Percentiles rank a stretch among this genome's conserved stretches.
phyloP scores from a whole-genome alignment of 1,284 basidiomycete species.

The Leccinum olivaceoglutinosum region DNA sequence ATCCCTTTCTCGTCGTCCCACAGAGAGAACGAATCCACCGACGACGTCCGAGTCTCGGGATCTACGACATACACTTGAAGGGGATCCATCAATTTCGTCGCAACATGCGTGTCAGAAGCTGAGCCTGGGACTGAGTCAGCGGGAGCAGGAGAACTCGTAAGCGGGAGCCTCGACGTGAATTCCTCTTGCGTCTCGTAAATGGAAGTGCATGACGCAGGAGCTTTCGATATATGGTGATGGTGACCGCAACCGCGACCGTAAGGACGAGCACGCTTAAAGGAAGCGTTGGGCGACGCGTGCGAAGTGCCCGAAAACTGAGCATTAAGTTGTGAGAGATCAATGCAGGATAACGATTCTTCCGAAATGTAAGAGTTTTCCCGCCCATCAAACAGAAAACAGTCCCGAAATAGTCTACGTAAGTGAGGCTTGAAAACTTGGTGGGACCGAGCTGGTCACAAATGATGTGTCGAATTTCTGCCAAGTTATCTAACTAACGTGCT shows the following conservation, averaged over 20 bases:
- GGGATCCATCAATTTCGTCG: slow-evolving; percentile 30
- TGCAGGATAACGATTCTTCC: no score
- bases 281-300: slow-evolving; percentile 31
- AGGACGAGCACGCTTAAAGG: slow-evolving; percentile 36
- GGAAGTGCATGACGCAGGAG: slow-evolving; percentile 57
- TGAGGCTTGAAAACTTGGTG: no score
- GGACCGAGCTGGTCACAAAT: no score
- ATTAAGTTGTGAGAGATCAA: slow-evolving; percentile 38
- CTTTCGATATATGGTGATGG: slow-evolving; percentile 60
- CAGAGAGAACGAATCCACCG: slow-evolving; percentile 33
- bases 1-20: slow-evolving; percentile 65
- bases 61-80: slow-evolving; percentile 52
- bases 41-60: slow-evolving; percentile 39
- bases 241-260: slow-evolving; percentile 65
- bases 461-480: no score
- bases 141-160: slow-evolving; percentile 16
- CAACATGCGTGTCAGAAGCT: slow-evolving; percentile 14
- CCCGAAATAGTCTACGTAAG: slow-evolving; percentile 24
- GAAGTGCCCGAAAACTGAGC: slow-evolving; percentile 45
- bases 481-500: no score
- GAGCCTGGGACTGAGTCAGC: slow-evolving; percentile 3
- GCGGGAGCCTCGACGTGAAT: slow-evolving; percentile 37
- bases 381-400: no score
- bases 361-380: no score
- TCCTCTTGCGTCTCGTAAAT: slow-evolving; percentile 77